phyloP scores from a whole-genome alignment of 495 filamentous ascomycete species.

The Aspergillus cavernicola region DNA sequence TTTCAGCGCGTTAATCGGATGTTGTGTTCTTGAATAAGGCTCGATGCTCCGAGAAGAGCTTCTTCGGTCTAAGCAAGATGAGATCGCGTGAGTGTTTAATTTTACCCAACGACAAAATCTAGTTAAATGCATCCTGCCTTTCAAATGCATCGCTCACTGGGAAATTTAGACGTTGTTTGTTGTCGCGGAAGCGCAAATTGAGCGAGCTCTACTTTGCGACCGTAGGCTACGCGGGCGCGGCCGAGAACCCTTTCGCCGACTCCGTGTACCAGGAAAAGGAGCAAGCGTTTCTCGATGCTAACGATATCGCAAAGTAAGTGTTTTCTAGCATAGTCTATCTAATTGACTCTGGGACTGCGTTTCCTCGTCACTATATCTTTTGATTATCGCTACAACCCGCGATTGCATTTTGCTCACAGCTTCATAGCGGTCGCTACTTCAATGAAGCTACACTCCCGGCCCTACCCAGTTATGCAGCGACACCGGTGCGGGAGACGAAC shows the following conservation, averaged over 20 bases:
- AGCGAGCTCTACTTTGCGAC: conserved; percentile 68
- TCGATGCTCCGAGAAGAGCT: conserved; percentile 56
- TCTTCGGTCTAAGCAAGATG: conserved; percentile 56
- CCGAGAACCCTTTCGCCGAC: conserved; percentile 52
- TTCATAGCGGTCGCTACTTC: conserved; percentile 63
- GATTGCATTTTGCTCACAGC: conserved; percentile 26
- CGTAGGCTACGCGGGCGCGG: conserved; percentile 45
- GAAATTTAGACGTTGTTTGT: conserved; percentile 64
- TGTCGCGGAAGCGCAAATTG: conserved; percentile 79
- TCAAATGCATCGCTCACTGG: conserved; percentile 29
- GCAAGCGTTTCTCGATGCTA: conserved; percentile 63
- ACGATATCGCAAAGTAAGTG: conserved; percentile 74
- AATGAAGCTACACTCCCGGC: conserved; percentile 67
- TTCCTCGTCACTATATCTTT: conserved; percentile 8
- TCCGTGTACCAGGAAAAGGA: conserved; percentile 49
- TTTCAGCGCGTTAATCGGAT: conserved; percentile 58
- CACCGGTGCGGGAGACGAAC: conserved; percentile 23
- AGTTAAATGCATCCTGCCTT: conserved; percentile 4
- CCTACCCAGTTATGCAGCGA: conserved; percentile 44
- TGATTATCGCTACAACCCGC: conserved; percentile 14
- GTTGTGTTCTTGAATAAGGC: conserved; percentile 52
- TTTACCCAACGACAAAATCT: conserved; percentile 20
- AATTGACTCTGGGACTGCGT: too few species aligned
- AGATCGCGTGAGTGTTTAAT: conserved; percentile 57
- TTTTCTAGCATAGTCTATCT: conserved; percentile 25